Base-by-base conservation (phyloP, 768 basidiomycete genomes). In the Suillus occidentalis region DNA sequence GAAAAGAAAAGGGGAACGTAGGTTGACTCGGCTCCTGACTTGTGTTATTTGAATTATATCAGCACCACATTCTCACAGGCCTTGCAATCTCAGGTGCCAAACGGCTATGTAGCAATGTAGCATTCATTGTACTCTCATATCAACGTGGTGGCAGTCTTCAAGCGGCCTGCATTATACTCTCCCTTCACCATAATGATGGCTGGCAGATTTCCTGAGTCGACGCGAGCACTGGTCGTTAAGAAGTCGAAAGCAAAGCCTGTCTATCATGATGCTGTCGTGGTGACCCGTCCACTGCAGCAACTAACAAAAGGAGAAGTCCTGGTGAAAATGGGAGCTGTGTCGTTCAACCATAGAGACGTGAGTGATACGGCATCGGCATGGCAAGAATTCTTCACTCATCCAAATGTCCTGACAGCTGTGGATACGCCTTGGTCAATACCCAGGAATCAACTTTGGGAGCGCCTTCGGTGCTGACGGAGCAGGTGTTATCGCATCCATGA, bases 321-420 rank as follows among this genome's bases (percentile, higher is more conserved):
- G 9, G 88, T 93, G 10, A 85, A 83, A 73, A 85, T 92, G 60
- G 80, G 77, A 22, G 90, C 92, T 16, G 90, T 82, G 0, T 87
- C 84, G 18, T 91, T 91, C 80, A 95, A 95, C 72, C 92, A 88
- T 70, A 82, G 89, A 71, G 92, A 92, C 70, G 90, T 90, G 65
- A 59, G 72, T 60, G 39, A 37, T 52, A 20, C 12, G 36, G 40
- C 34, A 36, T 36, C 8, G 8, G 34, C 34, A 36, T 36, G 34
- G 34, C 34, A 36, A 34, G 20, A 22, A 62, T 25, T 34, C 9
- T 3, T 31, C 42, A 25, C 50, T 61, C 37, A 66, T 25, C 9
- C 53, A 53, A 49, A 53, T 52, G 16, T 40, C 34, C 20, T 67
- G 60, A 8, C 40, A 94, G 91, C 78, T 91, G 13, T 94, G 92